These are phyloP conservation scores for Eutypa lata DNA, from an alignment of 2,329 filamentous ascomycete genomes.

Conservation along the genomic window DNA sequence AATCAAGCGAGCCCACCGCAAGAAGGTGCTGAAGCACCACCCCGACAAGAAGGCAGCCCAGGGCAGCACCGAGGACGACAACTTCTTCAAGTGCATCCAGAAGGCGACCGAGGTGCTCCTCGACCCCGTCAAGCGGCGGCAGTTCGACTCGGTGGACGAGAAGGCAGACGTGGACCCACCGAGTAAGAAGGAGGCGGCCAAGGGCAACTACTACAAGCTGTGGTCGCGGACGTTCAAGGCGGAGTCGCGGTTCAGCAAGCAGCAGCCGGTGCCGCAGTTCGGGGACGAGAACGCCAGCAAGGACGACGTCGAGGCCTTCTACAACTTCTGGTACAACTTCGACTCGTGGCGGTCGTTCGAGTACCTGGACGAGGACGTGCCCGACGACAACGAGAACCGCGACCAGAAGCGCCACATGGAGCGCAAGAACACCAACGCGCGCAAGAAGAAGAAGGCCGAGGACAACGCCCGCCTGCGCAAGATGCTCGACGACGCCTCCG, in stretches of 20 bases:
- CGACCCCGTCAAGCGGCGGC: constrained; percentile 86
- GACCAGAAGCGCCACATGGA: constrained; percentile 98
- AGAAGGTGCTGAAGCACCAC: constrained; percentile 99
- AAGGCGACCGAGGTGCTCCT: constrained; percentile 92
- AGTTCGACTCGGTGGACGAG: constrained; percentile 97
- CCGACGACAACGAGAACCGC: constrained; percentile 97
- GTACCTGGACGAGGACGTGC: constrained; percentile 98
- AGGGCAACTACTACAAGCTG: constrained; percentile 91
- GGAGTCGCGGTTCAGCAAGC: constrained; percentile 89
- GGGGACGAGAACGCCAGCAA: constrained; percentile 81
- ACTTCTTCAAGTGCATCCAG: constrained; percentile 99
- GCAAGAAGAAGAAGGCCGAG: constrained; percentile 99
- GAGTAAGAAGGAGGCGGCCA: constrained; percentile 82
- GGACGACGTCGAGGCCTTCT: constrained; percentile 90
- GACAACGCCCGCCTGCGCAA: constrained; percentile 88
- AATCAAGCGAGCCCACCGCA: constrained; percentile 98
- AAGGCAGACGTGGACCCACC: constrained; percentile 89
- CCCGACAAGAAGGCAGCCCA: constrained; percentile 97
- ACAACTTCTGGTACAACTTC: constrained; percentile 99
- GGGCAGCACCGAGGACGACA: constrained; percentile 85
- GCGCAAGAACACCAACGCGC: constrained; percentile 95
- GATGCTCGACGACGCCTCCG: constrained; percentile 81
- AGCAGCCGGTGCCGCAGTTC: constrained; percentile 81
- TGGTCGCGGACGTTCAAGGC: constrained; percentile 89
- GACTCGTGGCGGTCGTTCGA: constrained; percentile 98